Conservation (phyloP, 1,284 basidiomycete species). For the Cutaneotrichosporon daszewskae region DNA sequence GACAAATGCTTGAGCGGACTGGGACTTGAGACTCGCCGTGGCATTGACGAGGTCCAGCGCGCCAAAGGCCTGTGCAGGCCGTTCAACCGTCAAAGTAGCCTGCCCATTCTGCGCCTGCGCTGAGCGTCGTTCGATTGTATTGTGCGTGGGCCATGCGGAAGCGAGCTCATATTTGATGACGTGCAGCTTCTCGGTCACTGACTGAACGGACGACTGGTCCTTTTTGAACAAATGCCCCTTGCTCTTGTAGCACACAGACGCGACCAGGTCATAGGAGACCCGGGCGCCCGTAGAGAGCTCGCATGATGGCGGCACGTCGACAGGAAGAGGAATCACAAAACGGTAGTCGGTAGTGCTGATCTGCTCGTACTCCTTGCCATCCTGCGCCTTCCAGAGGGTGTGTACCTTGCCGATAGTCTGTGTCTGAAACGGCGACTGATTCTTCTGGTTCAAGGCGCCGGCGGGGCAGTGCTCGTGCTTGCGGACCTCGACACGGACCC, state of each 20-base stretch:
- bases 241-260: slow-evolving; percentile 70
- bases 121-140: slow-evolving; percentile 67
- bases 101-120: slow-evolving; percentile 55
- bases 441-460: slow-evolving; percentile 53
- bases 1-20: slow-evolving; percentile 58
- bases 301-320: slow-evolving; percentile 73
- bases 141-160: slow-evolving; percentile 81
- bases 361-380: slow-evolving; percentile 57
- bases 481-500: slow-evolving; percentile 77
- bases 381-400: slow-evolving; percentile 37
- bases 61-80: slow-evolving; percentile 68
- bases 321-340: slow-evolving; percentile 77
- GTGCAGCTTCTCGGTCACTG: slow-evolving; percentile 60
- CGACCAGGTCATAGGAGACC: slow-evolving; percentile 77
- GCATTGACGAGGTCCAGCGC: slow-evolving; percentile 73
- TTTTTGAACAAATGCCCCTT: slow-evolving; percentile 73
- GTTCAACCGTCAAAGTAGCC: slow-evolving; percentile 62
- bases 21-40: slow-evolving; percentile 55
- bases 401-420: slow-evolving; percentile 38
- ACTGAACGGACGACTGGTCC: slow-evolving; percentile 57
- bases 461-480: slow-evolving; percentile 63
- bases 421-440: slow-evolving; percentile 60
- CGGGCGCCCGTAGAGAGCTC: slow-evolving; percentile 67
- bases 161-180: slow-evolving; percentile 87
- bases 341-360: slow-evolving; percentile 59